Base-by-base conservation (phyloP, 352 stramenopile species). In the Phytophthora pisi region DNA sequence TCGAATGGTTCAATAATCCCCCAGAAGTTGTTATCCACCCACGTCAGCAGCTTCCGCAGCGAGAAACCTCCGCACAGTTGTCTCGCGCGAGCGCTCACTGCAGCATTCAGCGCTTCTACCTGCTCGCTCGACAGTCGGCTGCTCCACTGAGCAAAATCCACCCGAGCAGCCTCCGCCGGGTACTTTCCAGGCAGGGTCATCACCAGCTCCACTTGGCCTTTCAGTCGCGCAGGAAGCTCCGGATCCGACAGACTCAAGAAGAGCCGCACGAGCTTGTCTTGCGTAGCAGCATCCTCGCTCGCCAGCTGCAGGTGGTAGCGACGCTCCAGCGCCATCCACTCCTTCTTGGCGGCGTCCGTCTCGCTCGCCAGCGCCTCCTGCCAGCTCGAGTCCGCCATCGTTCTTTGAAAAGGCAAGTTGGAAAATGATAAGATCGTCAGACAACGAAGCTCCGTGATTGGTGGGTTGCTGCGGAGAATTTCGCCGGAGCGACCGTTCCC, bases 11-110 rank as follows among this genome's bases (percentile, higher is more conserved):
- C 65, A 52, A 89, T 63, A 23, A 83, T 56, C 40, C 49, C 64
- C 58, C 78, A 78, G 16, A 95, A 79, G 63, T 91, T 90, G 66
- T 96, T 96, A 57, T 96, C 88, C 54, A 96, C 79, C 84, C 86
- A 94, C 24, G 86, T 96, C 47, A 96, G 66, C 50, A 93, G 53
- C 54, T 88, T 93, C 54, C 88, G 77, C 26, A 96, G 67, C 3
- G 73, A 71, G 26, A 83, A 84, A 9, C 72, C 72, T 31, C 82
- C 81, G n/a, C 74, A 46, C 26, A 89, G 53, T n/a, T 85, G 49
- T 4, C 68, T 52, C 23, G 82, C 81, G 40, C 72, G 69, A 13
- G 54, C 61, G 23, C 73, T 57, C 23, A 92, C 74, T 0, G 75
- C 83, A 8, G 15, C 45, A 20, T 74, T 81, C 24, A 91, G 30